These are phyloP conservation scores for Fusarium haematococcum DNA, from an alignment of 2,329 filamentous ascomycete genomes.

Conservation along the genomic window DNA sequence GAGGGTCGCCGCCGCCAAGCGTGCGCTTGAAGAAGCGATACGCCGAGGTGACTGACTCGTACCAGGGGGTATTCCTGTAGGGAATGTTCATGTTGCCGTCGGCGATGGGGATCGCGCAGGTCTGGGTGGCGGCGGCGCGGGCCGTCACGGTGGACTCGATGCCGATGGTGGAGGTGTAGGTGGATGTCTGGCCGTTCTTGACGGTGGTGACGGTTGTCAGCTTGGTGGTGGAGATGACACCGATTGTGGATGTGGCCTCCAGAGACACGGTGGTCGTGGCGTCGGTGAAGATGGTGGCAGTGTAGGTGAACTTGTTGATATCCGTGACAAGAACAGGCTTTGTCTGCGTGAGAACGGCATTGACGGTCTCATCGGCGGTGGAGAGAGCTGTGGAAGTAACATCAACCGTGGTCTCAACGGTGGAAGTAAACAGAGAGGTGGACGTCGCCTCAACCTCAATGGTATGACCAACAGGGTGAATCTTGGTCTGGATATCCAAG, in stretches of 20 bases:
- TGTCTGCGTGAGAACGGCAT: neutral
- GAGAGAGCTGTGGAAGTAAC: conserved; percentile 13
- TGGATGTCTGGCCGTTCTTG: conserved; percentile 10
- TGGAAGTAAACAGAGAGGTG: conserved; percentile 6
- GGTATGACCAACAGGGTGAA: neutral
- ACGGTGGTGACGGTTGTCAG: neutral
- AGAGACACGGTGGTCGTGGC: conserved; percentile 7
- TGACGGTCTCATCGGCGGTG: conserved; percentile 4
- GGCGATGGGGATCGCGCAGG: conserved; percentile 6
- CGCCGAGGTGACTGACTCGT: neutral
- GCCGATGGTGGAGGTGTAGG: neutral
- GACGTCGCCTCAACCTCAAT: neutral
- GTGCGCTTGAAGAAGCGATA: neutral
- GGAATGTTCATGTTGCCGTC: conserved; percentile 1
- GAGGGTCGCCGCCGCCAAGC: neutral
- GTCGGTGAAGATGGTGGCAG: conserved; percentile 13
- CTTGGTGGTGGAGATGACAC: conserved; percentile 1
- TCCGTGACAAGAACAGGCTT: conserved; percentile 11
- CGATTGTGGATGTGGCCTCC: conserved; percentile 12
- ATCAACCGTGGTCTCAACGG: conserved; percentile 11
- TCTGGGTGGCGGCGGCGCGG: neutral
- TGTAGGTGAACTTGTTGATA: conserved; percentile 18
- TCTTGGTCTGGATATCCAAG: conserved; percentile 5
- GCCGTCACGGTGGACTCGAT: conserved; percentile 10
- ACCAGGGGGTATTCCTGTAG: neutral